Evolutionary conservation across 208 protist species (phyloP).

Genomic region (Trypanosoma brucei): DNA sequence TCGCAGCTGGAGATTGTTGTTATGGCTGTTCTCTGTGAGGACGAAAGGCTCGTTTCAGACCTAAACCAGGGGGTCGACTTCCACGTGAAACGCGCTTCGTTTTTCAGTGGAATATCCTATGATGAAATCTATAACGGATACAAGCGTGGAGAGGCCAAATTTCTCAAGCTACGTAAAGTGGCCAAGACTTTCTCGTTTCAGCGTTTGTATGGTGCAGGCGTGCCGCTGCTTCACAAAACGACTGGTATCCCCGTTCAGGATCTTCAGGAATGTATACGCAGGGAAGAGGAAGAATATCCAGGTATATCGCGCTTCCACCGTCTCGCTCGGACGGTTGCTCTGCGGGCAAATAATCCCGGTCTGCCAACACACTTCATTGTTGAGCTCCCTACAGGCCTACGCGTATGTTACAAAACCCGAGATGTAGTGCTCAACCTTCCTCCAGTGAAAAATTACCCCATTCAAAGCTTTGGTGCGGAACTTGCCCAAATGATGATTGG

Average conservation of each 20-base stretch:
- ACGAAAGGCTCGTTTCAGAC: slow-evolving; percentile 57
- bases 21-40: slow-evolving; percentile 68
- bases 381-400: slow-evolving; percentile 80
- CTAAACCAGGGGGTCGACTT: slow-evolving; percentile 81
- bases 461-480: slow-evolving; percentile 86
- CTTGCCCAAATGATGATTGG: slow-evolving; percentile 88
- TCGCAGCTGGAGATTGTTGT: slow-evolving; percentile 88
- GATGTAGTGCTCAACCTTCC: slow-evolving; percentile 80
- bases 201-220: slow-evolving; percentile 82
- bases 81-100: slow-evolving; percentile 79
- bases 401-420: slow-evolving; percentile 66
- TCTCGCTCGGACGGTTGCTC: slow-evolving; percentile 57
- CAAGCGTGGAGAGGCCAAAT: slow-evolving; percentile 49
- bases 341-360: slow-evolving; percentile 75
- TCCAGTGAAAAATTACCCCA: slow-evolving; percentile 87
- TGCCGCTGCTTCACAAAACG: slow-evolving; percentile 78
- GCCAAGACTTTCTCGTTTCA: slow-evolving; percentile 90
- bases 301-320: slow-evolving; percentile 71
- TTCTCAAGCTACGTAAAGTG: slow-evolving; percentile 69
- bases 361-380: slow-evolving; percentile 75
- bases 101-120: slow-evolving; percentile 81
- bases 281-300: slow-evolving; percentile 75
- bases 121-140: slow-evolving; percentile 73
- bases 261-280: slow-evolving; percentile 57
- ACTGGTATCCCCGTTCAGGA: slow-evolving; percentile 76